Percentiles rank a stretch among this genome's conserved stretches.
phyloP scores from a whole-genome alignment of 2,329 filamentous ascomycete species.

The Arthrobotrys sinensis region DNA sequence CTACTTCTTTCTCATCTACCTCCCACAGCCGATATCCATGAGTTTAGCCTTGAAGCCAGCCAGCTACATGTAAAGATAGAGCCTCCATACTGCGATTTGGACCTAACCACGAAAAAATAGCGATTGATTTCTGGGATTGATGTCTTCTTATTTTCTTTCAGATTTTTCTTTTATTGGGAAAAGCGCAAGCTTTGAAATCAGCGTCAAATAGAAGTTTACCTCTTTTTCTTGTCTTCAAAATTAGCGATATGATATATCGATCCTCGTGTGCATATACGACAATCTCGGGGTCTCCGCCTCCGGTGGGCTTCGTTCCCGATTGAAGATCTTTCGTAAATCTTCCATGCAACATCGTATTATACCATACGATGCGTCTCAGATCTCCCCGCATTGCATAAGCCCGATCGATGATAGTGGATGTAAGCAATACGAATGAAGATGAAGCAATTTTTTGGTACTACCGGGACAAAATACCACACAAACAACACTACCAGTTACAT shows the following conservation, averaged over 20 bases:
- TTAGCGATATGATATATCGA: background rate
- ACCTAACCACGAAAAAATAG: conserved; percentile 39
- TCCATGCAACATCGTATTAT: background rate
- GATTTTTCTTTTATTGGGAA: conserved; percentile 16
- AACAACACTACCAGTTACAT: conserved; percentile 42
- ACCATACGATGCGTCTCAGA: background rate
- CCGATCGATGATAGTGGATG: background rate
- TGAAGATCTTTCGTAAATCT: conserved; percentile 2
- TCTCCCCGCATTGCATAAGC: background rate
- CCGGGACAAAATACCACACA: conserved; percentile 47
- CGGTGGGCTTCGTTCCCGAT: background rate
- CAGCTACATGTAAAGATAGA: conserved; percentile 46
- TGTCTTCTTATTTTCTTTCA: conserved; percentile 4
- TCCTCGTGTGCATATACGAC: background rate
- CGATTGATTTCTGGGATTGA: conserved; percentile 22
- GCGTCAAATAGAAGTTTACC: conserved; percentile 24
- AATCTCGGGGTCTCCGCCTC: background rate
- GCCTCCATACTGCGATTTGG: conserved; percentile 40
- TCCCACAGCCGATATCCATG: conserved; percentile 30
- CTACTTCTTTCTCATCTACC: conserved; percentile 22
- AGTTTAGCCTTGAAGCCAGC: conserved; percentile 29
- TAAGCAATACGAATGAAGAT: background rate
- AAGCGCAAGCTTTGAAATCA: conserved; percentile 32
- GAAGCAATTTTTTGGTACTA: background rate
- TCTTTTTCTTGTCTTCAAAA: conserved; percentile 30